Conservation (phyloP, 176 grass and related monocot species). For the Rhynchospora pubera region DNA sequence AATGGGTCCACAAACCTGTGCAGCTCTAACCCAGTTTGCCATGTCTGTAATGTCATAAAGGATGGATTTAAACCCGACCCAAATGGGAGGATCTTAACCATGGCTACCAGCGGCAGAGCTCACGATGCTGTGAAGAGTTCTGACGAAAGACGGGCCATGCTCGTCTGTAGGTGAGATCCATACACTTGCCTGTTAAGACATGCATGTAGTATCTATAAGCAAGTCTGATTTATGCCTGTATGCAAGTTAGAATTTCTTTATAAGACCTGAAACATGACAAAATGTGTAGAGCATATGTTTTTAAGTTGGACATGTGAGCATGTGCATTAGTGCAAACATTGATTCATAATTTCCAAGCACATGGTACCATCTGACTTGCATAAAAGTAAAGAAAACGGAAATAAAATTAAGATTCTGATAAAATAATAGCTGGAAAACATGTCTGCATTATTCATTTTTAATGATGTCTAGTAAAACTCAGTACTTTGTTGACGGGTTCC, state of each 20-base stretch:
- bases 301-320: neutral
- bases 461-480: neutral
- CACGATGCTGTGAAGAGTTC: conserved; percentile 29
- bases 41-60: conserved; percentile 53
- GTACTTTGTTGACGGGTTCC: neutral
- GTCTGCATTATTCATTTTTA: neutral
- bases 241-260: neutral
- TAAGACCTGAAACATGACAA: neutral
- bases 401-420: too few species aligned
- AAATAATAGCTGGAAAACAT: neutral
- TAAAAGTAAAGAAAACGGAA: neutral
- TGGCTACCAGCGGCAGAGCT: conserved; percentile 73
- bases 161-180: conserved; percentile 45
- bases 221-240: neutral
- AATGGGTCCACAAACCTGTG: conserved; percentile 65
- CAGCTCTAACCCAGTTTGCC: conserved; percentile 23
- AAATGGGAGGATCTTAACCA: conserved; percentile 45
- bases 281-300: neutral
- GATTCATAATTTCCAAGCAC: neutral
- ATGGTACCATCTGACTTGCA: neutral
- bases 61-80: conserved; percentile 37
- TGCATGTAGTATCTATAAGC: neutral
- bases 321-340: neutral
- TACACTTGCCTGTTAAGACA: neutral
- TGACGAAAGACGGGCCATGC: conserved; percentile 45